Evolutionary conservation across 2,329 filamentous ascomycete genomes (phyloP).

Genomic region (Fusarium vanettenii): DNA sequence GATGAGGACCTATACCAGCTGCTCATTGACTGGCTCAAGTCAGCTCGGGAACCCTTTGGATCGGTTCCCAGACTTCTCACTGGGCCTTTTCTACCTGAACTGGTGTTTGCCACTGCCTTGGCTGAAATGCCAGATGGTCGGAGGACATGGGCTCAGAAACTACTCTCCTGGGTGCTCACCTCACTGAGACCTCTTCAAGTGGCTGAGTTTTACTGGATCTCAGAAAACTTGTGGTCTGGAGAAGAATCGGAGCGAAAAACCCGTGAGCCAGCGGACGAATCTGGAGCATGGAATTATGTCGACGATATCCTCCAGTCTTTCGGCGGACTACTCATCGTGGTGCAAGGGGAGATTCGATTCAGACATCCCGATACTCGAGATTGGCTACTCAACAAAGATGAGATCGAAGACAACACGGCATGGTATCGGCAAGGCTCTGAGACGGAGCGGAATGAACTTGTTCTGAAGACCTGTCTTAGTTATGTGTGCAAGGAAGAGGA

Average conservation of each 20-base stretch:
- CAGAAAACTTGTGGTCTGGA: not conserved
- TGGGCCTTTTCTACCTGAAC: not conserved
- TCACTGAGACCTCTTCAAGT: not conserved
- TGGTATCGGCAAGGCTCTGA: slow-evolving; percentile 2
- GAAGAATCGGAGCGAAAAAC: not conserved
- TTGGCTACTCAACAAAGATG: not conserved
- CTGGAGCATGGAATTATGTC: not conserved
- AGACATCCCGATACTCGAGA: not conserved
- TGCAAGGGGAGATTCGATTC: slow-evolving; percentile 5
- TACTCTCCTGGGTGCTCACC: slow-evolving; percentile 1
- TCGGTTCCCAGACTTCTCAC: not conserved
- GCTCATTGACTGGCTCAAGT: not conserved
- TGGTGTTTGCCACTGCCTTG: not conserved
- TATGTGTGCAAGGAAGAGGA: not conserved
- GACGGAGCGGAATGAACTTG: not conserved
- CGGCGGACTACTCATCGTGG: not conserved
- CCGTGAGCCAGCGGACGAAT: not conserved
- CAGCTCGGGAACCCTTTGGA: not conserved
- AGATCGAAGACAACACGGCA: no score
- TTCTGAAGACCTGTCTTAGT: not conserved
- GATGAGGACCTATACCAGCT: not conserved
- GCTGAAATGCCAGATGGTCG: not conserved
- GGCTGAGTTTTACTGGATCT: not conserved
- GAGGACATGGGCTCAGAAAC: not conserved
- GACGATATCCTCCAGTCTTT: not conserved